Evolutionary conservation across 495 filamentous ascomycete genomes (phyloP), one percentile per base, ranked within the genome.

Genomic region (Penicillium coprophilum): DNA sequence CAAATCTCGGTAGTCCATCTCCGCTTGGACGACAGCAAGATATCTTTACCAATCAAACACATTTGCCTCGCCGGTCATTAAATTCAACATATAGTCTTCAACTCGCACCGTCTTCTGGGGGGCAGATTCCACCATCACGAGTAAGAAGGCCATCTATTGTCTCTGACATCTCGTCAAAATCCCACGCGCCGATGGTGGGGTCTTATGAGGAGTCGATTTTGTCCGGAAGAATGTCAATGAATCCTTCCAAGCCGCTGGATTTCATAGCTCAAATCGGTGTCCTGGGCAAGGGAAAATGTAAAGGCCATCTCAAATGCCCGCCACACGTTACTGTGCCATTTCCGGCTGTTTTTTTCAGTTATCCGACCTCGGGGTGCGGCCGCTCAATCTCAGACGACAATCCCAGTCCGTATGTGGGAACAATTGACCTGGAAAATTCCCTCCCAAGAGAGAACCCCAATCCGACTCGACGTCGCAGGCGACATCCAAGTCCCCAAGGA

Each of bases 191-290:
- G 4, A 92, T 98, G 87, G 94, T 98, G 17, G 94, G 94, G 0
- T 97, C 94, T 4, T 98, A 96, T 62, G 94, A 98, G 69, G 94
- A 98, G 71, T 96, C 91, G 4, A 97, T 98, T 48, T 76, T 98
- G 4, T 85, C 90, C 21, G 94, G 94, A 27, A 83, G 95, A 51
- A 98, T 98, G 94, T 97, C 95, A 40, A 97, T 92, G 12, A 94
- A 86, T 9, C 95, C 94, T 3, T 97, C 94, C 9, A 92, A 90
- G 52, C 94, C 94, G 27, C 74, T 99, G 20, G 87, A 95, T 58
- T 99, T 99, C 66, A 82, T 93, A 19, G 95, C 94, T 40, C 92
- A 97, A 68, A 97, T 99, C 54, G 94, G 94, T 27, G 94, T 97
- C 0, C 76, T 97, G 30, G 95, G 92, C 8, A 85, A 87, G 58